Conservation (phyloP, 2,329 filamentous ascomycete genomes). For the Aureobasidium sp. region DNA sequence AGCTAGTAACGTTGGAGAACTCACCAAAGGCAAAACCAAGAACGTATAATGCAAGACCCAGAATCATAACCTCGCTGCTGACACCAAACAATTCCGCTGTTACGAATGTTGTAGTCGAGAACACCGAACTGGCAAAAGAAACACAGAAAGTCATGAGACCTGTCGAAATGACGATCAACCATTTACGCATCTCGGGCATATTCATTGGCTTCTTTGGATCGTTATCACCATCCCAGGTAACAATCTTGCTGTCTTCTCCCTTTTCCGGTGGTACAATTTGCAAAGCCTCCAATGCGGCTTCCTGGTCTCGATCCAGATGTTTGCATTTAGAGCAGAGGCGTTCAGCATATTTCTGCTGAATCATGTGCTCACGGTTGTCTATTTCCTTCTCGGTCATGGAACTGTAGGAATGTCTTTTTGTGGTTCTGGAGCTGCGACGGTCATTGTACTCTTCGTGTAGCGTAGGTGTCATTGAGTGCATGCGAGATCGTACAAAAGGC, state of each 20-base stretch:
- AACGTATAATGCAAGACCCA: constrained; percentile 46
- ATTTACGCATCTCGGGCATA: constrained; percentile 19
- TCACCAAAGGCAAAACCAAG: constrained; percentile 22
- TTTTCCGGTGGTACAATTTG: constrained; percentile 3
- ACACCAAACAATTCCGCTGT: constrained; percentile 40
- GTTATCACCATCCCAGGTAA: constrained; percentile 22
- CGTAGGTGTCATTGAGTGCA: background rate
- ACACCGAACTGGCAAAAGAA: constrained; percentile 29
- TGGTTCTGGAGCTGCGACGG: background rate
- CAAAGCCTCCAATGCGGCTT: constrained; percentile 5
- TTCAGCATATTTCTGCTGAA: constrained; percentile 1
- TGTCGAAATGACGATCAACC: constrained; percentile 22
- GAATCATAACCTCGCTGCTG: constrained; percentile 36
- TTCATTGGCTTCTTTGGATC: constrained; percentile 22
- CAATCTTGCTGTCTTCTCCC: constrained; percentile 18
- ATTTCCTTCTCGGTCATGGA: constrained; percentile 10
- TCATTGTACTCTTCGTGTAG: constrained; percentile 5
- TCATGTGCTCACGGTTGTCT: constrained; percentile 1
- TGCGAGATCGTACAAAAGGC: background rate
- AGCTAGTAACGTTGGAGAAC: background rate
- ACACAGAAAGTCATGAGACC: constrained; percentile 24
- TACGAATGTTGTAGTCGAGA: constrained; percentile 37
- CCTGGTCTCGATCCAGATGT: background rate
- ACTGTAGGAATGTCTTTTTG: constrained; percentile 1
- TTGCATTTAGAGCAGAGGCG: constrained; percentile 7